These are phyloP conservation scores for Leccinum olivaceopallidum DNA, from an alignment of 768 basidiomycete species.

Conservation along the genomic window DNA sequence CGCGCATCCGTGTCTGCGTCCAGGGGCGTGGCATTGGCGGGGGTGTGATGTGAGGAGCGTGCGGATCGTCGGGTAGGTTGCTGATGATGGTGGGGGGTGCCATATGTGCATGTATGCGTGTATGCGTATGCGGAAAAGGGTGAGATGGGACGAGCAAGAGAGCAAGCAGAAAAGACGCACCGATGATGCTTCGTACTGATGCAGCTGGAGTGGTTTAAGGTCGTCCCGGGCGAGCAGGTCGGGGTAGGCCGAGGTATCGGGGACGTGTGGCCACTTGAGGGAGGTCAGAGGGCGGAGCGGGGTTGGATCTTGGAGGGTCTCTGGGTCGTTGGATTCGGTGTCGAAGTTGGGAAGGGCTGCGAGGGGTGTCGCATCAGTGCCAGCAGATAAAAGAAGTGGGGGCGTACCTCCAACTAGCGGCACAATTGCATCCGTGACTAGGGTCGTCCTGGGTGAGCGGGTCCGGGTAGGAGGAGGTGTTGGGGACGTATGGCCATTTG, in stretches of 20 bases:
- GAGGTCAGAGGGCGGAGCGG: constrained; percentile 68
- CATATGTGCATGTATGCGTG: no score
- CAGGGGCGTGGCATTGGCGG: constrained; percentile 31
- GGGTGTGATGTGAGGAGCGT: constrained; percentile 51
- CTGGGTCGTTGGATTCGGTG: background rate
- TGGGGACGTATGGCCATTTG: no score
- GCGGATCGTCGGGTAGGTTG: constrained; percentile 66
- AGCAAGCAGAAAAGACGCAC: constrained; percentile 38
- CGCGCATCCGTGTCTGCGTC: constrained; percentile 46
- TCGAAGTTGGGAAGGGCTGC: background rate
- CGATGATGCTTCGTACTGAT: constrained; percentile 77
- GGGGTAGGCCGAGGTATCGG: no score
- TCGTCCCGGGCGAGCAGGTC: constrained; percentile 78
- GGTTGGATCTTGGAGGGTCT: constrained; percentile 36
- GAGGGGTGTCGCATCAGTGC: no score
- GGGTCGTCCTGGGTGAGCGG: no score
- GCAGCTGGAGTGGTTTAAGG: constrained; percentile 71
- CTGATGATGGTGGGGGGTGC: constrained; percentile 35
- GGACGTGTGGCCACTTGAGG: constrained; percentile 75
- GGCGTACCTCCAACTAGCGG: background rate
- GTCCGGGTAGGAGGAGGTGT: no score
- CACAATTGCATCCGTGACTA: background rate
- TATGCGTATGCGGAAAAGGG: no score
- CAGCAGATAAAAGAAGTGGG: background rate
- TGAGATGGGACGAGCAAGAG: constrained; percentile 1